Percentiles rank a stretch among this genome's conserved stretches.
These are phyloP conservation scores for Leishmania gerbilli DNA, from an alignment of 208 protist genomes.

Conservation along the genomic window DNA sequence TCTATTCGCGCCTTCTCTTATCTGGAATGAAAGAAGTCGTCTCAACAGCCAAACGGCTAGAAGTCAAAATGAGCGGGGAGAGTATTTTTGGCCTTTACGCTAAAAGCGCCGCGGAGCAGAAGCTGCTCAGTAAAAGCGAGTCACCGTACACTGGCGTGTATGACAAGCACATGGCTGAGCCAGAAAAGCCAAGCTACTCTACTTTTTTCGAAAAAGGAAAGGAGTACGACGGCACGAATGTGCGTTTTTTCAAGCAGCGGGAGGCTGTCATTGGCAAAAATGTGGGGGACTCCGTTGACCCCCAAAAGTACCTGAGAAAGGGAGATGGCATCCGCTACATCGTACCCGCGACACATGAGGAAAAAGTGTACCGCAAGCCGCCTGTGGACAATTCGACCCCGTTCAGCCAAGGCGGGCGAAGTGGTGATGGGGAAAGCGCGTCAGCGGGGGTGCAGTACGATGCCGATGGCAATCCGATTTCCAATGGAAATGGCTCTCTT, in stretches of 20 bases:
- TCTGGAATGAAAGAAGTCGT: neutral
- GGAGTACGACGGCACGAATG: conserved; percentile 82
- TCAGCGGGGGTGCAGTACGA: neutral
- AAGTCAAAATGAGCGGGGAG: conserved; percentile 59
- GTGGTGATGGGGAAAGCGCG: neutral
- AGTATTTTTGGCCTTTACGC: conserved; percentile 60
- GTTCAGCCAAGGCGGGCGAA: neutral
- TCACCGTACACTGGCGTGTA: conserved; percentile 70
- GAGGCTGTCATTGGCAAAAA: conserved; percentile 80
- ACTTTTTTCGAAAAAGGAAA: conserved; percentile 86
- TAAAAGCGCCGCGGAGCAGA: conserved; percentile 19
- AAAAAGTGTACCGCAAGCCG: conserved; percentile 72
- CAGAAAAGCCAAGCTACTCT: conserved; percentile 76
- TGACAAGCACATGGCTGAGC: conserved; percentile 64
- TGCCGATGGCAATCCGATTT: conserved; percentile 6
- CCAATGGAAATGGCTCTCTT: neutral
- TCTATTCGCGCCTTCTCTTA: neutral
- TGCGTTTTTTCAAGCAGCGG: conserved; percentile 80
- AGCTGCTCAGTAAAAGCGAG: conserved; percentile 18
- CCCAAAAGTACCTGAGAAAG: conserved; percentile 71
- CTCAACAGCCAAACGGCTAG: neutral
- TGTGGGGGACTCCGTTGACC: conserved; percentile 71
- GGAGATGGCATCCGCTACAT: conserved; percentile 61
- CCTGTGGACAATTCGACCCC: conserved; percentile 35
- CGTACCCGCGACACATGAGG: conserved; percentile 64